Conservation (phyloP, 306 rosid species). For the Castanopsis chinensis region DNA sequence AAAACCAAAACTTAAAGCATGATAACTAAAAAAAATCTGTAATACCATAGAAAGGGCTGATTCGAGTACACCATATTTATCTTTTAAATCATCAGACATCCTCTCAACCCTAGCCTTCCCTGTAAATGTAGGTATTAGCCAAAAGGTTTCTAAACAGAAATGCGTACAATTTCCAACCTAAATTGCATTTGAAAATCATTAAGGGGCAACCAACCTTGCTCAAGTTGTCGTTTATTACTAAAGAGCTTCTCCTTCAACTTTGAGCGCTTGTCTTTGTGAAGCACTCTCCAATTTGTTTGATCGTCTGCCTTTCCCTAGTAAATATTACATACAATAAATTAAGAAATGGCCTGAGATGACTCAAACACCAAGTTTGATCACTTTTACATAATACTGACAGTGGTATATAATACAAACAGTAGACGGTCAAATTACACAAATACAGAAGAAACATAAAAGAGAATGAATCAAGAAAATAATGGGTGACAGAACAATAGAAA, state of each 20-base stretch:
- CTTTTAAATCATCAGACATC: constrained; percentile 59
- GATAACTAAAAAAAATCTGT: not conserved
- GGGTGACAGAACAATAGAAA: not conserved
- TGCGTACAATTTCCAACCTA: constrained; percentile 4
- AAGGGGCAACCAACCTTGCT: constrained; percentile 54
- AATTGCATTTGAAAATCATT: not conserved
- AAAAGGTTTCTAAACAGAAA: constrained; percentile 20
- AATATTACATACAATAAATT: constrained; percentile 25
- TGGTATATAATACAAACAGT: not conserved
- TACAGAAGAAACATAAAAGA: not conserved
- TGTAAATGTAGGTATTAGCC: constrained; percentile 36
- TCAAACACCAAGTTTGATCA: constrained; percentile 3
- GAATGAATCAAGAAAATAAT: not conserved
- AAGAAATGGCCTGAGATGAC: constrained; percentile 12
- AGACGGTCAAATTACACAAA: constrained; percentile 7
- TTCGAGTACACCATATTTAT: constrained; percentile 66
- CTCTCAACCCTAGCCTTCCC: constrained; percentile 69
- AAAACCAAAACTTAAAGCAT: not conserved
- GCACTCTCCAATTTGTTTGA: constrained; percentile 77
- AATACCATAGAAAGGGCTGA: constrained; percentile 74
- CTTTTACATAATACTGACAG: not conserved
- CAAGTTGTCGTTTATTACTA: constrained; percentile 51
- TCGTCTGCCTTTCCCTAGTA: constrained; percentile 85
- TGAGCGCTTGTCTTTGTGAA: constrained; percentile 76
- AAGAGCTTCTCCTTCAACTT: constrained; percentile 72